Base-by-base conservation (phyloP, 805 yeast species). In the Ogataea wickerhamii region DNA sequence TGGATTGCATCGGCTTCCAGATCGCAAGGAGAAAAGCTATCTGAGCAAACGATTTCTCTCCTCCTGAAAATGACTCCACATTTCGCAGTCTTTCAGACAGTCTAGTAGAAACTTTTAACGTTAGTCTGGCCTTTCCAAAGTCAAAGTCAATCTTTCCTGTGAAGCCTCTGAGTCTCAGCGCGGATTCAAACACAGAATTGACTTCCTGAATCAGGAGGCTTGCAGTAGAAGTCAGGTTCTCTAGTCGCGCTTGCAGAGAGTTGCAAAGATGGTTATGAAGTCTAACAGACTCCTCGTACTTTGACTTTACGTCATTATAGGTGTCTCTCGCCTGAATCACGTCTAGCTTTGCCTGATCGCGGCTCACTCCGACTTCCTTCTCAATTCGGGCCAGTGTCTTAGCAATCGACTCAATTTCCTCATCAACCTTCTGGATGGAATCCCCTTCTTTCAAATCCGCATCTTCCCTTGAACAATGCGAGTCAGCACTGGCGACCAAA, bases 21-120 rank as follows among this genome's bases (percentile, higher is more conserved):
- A 95, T 83, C 0, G 97, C 82, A 43, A 91, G 67, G 32, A 93
- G 63, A 41, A 93, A 71, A 0, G 97, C 85, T 45, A 91, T 80
- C 58, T 94, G 98, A 0, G 96, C 80, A 59, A 83, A 91, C 0
- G 97, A 87, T 56, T 89, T 89, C 58, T 93, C 98, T 32, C 99
- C 99, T 25, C 99, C 99, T 1, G 96, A 87, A 18, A 91, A 70
- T 0, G 96, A 82, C 47, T 80, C 85, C 3, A 87, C 87, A 26
- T 81, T 77, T 48, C 96, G 70, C 22, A 75, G 68, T 19, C 71
- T 71, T 27, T 70, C 73, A 41, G 75, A 80, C 34, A 68, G 74
- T 42, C 75, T 74, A 0, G 88, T 81, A 19, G 81, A 72, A 2
- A 82, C 86, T 39, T 71, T 61, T 61, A 84, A 70, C 18, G 71